Conservation (phyloP, 1,284 basidiomycete species). For the Trichosporon asahii region DNA sequence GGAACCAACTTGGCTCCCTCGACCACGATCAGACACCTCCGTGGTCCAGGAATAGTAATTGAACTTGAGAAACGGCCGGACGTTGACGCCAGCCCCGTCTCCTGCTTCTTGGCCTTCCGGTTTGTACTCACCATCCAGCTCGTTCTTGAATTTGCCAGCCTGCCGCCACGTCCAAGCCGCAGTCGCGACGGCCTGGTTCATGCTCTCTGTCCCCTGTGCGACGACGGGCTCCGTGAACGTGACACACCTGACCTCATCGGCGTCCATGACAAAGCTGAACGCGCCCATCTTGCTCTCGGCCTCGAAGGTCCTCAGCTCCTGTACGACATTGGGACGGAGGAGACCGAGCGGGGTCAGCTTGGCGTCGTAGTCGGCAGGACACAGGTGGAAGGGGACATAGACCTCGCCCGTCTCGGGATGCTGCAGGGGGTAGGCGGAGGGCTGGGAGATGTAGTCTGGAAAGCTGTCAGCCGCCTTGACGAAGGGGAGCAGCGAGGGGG, state of each 20-base stretch:
- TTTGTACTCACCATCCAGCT: slow-evolving; percentile 48
- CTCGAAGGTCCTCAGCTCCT: slow-evolving; percentile 4
- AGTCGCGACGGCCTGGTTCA: slow-evolving; percentile 45
- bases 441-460: slow-evolving; percentile 29
- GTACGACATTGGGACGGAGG: slow-evolving; percentile 19
- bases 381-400: slow-evolving; percentile 24
- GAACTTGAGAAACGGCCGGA: too few relatives aligned
- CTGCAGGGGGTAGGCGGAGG: slow-evolving; percentile 24
- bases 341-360: slow-evolving; percentile 23
- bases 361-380: background rate
- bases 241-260: slow-evolving; percentile 23
- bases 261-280: slow-evolving; percentile 10
- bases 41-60: too few relatives aligned
- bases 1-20: too few relatives aligned
- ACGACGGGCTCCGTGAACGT: slow-evolving; percentile 32
- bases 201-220: slow-evolving; percentile 29
- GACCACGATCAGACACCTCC: too few relatives aligned
- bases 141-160: slow-evolving; percentile 44
- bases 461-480: slow-evolving; percentile 66
- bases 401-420: slow-evolving; percentile 17
- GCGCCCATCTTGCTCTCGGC: background rate
- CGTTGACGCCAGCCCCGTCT: too few relatives aligned
- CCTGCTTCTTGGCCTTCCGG: too few relatives aligned
- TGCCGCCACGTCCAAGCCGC: slow-evolving; percentile 46
- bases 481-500: slow-evolving; percentile 57